Percentiles rank a stretch among this genome's conserved stretches.
These are phyloP conservation scores for Triticum dicoccoides DNA, from an alignment of 176 grass and related monocot genomes.

Conservation along the genomic window DNA sequence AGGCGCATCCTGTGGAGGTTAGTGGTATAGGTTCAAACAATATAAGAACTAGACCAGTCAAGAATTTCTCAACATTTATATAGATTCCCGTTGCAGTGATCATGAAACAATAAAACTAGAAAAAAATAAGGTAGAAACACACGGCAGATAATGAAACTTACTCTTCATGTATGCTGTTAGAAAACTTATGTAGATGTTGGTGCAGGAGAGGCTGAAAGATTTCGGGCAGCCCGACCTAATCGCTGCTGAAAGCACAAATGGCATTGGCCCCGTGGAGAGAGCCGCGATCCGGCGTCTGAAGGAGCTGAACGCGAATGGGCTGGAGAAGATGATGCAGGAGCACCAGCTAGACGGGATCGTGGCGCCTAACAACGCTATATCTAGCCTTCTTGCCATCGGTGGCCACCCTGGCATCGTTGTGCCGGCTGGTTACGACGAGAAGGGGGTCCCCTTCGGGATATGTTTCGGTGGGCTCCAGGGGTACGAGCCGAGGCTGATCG, in stretches of 20 bases:
- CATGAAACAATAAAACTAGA: no score
- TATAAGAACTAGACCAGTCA: no score
- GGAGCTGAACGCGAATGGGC: conserved; percentile 15
- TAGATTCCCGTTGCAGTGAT: no score
- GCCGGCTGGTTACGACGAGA: conserved; percentile 43
- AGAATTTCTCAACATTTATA: no score
- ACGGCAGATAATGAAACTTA: no score
- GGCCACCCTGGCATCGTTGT: conserved; percentile 44
- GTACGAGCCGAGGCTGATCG: conserved; percentile 46
- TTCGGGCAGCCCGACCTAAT: conserved; percentile 12
- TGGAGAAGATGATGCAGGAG: conserved; percentile 41
- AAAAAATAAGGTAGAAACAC: no score
- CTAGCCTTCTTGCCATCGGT: conserved; percentile 15
- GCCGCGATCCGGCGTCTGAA: conserved; percentile 4
- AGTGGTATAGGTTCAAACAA: no score
- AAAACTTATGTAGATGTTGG: not conserved
- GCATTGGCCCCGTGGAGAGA: conserved; percentile 25
- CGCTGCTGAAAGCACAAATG: conserved; percentile 10
- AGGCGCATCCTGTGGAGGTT: not conserved
- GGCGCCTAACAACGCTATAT: not conserved
- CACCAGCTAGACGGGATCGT: conserved; percentile 43
- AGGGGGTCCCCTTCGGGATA: conserved; percentile 36
- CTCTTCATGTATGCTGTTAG: not conserved
- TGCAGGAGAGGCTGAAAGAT: conserved; percentile 39
- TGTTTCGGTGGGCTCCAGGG: conserved; percentile 55